Evolutionary conservation across 1,284 basidiomycete species (phyloP).

Genomic region (Sporisorium exsertum): DNA sequence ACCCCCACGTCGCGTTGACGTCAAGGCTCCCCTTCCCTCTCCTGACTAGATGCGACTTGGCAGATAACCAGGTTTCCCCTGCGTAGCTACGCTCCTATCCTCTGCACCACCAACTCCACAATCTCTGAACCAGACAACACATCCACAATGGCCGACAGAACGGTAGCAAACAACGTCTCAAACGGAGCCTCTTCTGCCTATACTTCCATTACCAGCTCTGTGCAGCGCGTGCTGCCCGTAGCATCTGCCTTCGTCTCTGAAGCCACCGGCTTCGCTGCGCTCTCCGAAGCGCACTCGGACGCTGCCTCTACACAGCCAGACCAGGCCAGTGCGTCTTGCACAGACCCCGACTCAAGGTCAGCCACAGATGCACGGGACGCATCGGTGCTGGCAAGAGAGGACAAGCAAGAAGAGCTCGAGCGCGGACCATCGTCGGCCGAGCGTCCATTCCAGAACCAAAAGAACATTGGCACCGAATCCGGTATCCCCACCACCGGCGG

Average conservation of each 20-base stretch:
- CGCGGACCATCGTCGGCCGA: constrained; percentile 17
- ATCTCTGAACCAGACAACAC: not conserved
- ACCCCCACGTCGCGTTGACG: not conserved
- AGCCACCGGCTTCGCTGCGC: constrained; percentile 28
- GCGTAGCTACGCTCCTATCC: not conserved
- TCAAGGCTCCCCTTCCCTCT: not conserved
- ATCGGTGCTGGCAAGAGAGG: constrained; percentile 1
- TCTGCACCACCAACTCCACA: not conserved
- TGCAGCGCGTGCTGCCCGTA: not conserved
- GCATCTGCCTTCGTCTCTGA: constrained; percentile 10
- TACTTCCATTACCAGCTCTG: constrained; percentile 3
- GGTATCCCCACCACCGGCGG: constrained; percentile 54
- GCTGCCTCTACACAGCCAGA: not conserved
- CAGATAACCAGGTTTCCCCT: not conserved
- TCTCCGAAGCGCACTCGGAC: constrained; percentile 6
- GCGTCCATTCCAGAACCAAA: constrained; percentile 22
- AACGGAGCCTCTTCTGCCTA: constrained; percentile 6
- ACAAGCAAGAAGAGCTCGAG: constrained; percentile 6
- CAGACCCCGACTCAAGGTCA: not conserved
- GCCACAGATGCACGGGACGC: not conserved
- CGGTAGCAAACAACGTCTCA: not conserved
- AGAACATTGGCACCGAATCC: constrained; percentile 32
- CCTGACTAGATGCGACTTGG: not conserved
- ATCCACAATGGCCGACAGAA: not conserved
- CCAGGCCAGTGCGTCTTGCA: not conserved